Conservation (phyloP, 805 yeast genomes). For the Wickerhamiella nectarea region DNA sequence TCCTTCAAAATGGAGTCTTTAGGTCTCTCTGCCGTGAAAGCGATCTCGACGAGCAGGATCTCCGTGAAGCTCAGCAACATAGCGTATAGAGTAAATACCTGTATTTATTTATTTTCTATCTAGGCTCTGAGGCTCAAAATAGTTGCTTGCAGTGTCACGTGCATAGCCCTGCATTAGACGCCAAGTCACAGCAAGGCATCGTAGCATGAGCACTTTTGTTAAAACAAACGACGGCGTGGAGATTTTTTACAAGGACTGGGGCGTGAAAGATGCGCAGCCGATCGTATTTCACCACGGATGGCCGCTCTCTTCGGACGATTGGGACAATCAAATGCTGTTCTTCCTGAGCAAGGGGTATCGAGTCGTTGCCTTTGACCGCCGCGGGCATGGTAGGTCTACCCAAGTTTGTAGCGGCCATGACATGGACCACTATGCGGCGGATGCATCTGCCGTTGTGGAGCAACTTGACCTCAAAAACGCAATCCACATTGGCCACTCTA, state of each 20-base stretch:
- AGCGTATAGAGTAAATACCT: not conserved
- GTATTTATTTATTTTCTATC: no score
- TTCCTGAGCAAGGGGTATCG: conserved; percentile 8
- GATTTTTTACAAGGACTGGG: conserved; percentile 10
- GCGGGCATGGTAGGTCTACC: conserved; percentile 9
- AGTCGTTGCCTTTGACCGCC: conserved; percentile 9
- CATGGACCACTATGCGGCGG: conserved; percentile 10
- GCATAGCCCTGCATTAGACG: not conserved
- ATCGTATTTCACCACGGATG: conserved; percentile 9
- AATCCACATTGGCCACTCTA: conserved; percentile 9
- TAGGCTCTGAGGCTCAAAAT: no score
- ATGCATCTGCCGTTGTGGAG: conserved; percentile 1
- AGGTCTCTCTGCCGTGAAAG: not conserved
- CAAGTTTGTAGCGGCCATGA: conserved; percentile 7
- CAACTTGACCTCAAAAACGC: conserved; percentile 8
- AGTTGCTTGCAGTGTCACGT: no score
- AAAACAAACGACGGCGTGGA: conserved; percentile 2
- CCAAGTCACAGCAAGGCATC: not conserved
- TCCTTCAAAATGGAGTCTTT: not conserved
- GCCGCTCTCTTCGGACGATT: conserved; percentile 9
- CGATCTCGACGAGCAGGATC: not conserved
- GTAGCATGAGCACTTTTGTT: not conserved
- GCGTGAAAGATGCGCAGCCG: conserved; percentile 2
- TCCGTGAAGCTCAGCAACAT: not conserved
- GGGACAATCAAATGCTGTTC: conserved; percentile 10